Evolutionary conservation across 2,329 filamentous ascomycete species (phyloP).

Genomic region (Phialophora verrucosa): DNA sequence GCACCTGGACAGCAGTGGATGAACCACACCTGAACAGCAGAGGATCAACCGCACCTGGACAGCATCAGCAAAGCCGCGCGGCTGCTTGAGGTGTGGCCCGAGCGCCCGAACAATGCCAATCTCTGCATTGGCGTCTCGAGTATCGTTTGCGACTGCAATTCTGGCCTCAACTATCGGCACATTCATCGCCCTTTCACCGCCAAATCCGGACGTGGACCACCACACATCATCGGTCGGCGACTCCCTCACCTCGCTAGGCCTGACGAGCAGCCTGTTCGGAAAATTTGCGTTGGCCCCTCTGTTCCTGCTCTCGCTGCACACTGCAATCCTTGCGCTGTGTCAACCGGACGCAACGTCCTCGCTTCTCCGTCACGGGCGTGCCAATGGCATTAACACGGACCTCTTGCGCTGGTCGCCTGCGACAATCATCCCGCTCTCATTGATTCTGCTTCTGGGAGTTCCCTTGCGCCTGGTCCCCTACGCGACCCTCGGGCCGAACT

Average conservation of each 20-base stretch:
- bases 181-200: slow-evolving; percentile 1
- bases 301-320: neutral
- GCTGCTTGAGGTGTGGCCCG: neutral
- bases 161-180: neutral
- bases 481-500: slow-evolving; percentile 55
- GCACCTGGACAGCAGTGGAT: neutral
- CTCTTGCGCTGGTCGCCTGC: neutral
- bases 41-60: neutral
- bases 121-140: neutral
- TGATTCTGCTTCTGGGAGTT: slow-evolving; percentile 9
- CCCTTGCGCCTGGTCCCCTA: slow-evolving; percentile 50
- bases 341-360: too few species aligned
- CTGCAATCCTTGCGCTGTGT: neutral
- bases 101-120: neutral
- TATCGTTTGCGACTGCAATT: neutral
- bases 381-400: neutral
- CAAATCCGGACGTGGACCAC: neutral
- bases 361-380: neutral
- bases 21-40: too few species aligned
- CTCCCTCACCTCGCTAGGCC: neutral
- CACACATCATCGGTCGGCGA: neutral
- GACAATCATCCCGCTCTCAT: neutral
- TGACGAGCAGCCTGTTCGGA: neutral
- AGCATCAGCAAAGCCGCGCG: too few species aligned
- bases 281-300: neutral